Conservation (phyloP, 495 filamentous ascomycete genomes). For the Trichoderma gamsii region DNA sequence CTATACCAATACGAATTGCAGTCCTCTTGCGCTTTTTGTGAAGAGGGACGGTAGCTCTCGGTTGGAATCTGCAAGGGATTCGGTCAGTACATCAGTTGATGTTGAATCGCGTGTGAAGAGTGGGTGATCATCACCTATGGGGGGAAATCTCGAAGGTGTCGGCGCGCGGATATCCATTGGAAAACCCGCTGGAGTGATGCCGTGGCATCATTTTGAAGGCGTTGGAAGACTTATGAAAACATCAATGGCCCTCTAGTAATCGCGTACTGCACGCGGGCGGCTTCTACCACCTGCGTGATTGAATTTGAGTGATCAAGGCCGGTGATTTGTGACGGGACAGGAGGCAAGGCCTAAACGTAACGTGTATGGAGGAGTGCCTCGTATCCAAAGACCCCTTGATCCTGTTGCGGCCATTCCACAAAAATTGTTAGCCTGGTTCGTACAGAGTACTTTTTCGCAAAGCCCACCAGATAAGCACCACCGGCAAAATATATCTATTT, state of each 20-base stretch:
- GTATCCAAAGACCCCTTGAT: slow-evolving; percentile 8
- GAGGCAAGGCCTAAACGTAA: slow-evolving; percentile 3
- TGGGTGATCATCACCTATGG: slow-evolving; percentile 88
- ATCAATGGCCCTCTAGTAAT: background rate
- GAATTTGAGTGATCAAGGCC: background rate
- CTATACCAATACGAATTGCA: slow-evolving; percentile 56
- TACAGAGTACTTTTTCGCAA: no score
- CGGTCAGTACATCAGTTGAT: slow-evolving; percentile 16
- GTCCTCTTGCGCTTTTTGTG: slow-evolving; percentile 69
- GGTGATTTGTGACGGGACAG: background rate
- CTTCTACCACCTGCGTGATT: slow-evolving; percentile 1
- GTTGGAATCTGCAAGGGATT: slow-evolving; percentile 65
- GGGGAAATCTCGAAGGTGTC: slow-evolving; percentile 81
- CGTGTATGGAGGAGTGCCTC: slow-evolving; percentile 1
- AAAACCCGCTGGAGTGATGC: slow-evolving; percentile 59
- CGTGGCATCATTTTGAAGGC: slow-evolving; percentile 51
- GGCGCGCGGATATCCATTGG: slow-evolving; percentile 69
- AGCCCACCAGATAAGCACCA: no score
- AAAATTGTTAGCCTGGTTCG: background rate
- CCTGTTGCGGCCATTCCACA: background rate
- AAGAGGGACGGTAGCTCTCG: slow-evolving; percentile 65
- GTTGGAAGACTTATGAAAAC: slow-evolving; percentile 3
- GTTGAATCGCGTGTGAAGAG: background rate
- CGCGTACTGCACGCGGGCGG: background rate
- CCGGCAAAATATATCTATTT: no score